Evolutionary conservation across 169 alveolate genomes (phyloP).

Genomic region (Cryptosporidium meleagridis): DNA sequence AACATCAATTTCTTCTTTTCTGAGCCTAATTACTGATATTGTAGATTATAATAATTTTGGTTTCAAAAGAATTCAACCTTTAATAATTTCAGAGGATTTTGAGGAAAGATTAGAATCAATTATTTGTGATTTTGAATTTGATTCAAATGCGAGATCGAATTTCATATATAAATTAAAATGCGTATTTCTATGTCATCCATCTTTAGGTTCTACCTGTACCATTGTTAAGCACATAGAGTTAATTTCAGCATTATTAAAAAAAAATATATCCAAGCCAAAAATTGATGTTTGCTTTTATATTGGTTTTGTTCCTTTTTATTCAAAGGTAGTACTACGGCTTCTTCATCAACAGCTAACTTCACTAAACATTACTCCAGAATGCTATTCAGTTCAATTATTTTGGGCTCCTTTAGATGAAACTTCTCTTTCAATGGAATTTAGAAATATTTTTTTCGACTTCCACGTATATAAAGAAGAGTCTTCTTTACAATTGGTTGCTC

Average conservation of each 20-base stretch:
- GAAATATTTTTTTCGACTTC: constrained; percentile 43
- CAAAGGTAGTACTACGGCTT: constrained; percentile 29
- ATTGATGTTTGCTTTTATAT: constrained; percentile 28
- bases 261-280: neutral
- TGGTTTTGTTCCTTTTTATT: constrained; percentile 68
- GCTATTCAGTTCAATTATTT: constrained; percentile 44
- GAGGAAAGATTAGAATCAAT: constrained; percentile 46
- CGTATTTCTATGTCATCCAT: constrained; percentile 54
- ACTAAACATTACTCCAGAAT: constrained; percentile 36
- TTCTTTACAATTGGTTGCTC: constrained; percentile 55
- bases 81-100: constrained; percentile 22
- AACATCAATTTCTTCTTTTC: constrained; percentile 53
- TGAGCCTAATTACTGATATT: constrained; percentile 55
- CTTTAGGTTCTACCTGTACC: constrained; percentile 45
- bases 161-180: neutral
- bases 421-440: constrained; percentile 54
- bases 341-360: constrained; percentile 34
- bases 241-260: neutral
- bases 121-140: constrained; percentile 34
- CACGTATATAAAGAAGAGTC: constrained; percentile 72
- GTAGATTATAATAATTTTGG: constrained; percentile 67
- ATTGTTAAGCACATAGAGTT: constrained; percentile 45
- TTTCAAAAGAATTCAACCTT: constrained; percentile 30
- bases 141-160: constrained; percentile 2
- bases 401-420: constrained; percentile 71